Conservation (phyloP, 108 stramenopile species). For the Nannochloropsis salina region DNA sequence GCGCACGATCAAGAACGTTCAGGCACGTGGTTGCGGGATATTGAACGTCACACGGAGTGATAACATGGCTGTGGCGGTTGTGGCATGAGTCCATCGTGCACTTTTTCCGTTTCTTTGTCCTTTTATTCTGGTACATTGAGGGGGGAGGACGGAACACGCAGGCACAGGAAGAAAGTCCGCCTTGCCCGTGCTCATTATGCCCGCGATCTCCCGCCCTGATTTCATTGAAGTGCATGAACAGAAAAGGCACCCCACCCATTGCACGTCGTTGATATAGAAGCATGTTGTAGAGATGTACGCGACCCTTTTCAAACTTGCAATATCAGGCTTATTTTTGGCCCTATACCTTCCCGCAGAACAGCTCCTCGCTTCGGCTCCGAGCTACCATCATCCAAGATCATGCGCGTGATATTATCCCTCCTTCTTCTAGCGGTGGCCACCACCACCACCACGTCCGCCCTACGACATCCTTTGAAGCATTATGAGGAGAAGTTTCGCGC, state of each 20-base stretch:
- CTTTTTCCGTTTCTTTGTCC: too few species aligned
- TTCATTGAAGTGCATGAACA: neutral
- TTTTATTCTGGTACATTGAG: too few species aligned
- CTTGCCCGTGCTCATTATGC: too few species aligned
- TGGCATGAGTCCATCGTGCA: too few species aligned
- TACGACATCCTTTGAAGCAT: neutral
- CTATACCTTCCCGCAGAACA: neutral
- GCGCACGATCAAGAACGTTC: too few species aligned
- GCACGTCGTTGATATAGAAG: neutral
- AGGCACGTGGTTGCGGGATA: too few species aligned
- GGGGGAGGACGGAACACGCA: too few species aligned
- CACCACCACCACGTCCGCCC: neutral
- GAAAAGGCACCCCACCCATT: neutral
- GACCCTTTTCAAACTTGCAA: neutral
- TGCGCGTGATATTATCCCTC: neutral
- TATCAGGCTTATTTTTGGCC: neutral
- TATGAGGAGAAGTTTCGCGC: conserved; percentile 14
- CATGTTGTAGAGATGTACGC: neutral
- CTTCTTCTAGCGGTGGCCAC: neutral
- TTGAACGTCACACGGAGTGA: too few species aligned
- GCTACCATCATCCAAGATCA: neutral
- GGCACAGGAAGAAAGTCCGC: too few species aligned
- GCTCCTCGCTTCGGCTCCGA: neutral
- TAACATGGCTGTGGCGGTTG: too few species aligned
- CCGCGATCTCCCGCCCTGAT: neutral